Base-by-base conservation (phyloP, 1,139 yeast species). In the Suhomyces kunorum region DNA sequence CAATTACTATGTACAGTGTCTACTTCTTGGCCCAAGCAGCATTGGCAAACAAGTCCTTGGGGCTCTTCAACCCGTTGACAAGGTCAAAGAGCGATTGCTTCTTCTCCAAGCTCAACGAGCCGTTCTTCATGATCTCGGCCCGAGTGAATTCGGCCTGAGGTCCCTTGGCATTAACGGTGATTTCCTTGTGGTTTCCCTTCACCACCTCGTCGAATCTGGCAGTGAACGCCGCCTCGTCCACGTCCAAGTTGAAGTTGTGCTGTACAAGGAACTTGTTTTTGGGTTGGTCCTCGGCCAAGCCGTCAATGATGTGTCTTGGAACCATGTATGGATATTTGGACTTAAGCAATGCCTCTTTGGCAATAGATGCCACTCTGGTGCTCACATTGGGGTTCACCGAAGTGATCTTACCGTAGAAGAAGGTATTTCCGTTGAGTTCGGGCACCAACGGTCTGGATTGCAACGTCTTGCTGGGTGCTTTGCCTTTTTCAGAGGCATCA, bases 291-390 rank as follows among this genome's bases (percentile, higher is more conserved):
- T 59, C 59, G 16, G 64, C 63, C 29, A 61, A 43, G 32, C 46
- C 42, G 20, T 64, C 66, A 31, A 72, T 59, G 24, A 72, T 53
- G 8, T 57, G 43, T 46, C 53, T 61, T n/a, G 78, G 76, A 44
- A 71, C 57, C 46, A 57, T 53, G 56, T 59, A 72, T 9, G 78
- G 78, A 51, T 71, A 72, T 36, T 69, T 68, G 20, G 76, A 70
- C 37, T 61, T 58, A 38, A 66, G 48, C 47, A 72, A 63, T 22
- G 63, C 56, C 34, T 66, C 64, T 50, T 72, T 72, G 39, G 74
- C 57, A 35, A 72, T 64, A 32, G 73, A 63, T 1, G 76, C 72
- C 4, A 71, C 62, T 50, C 76, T 61, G n/a, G 72, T 57, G 19
- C 62, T 52, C 13, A 64, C 52, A 34, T 62, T 51, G 5, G 65